phyloP scores from a whole-genome alignment of 768 basidiomycete species.

The Vararia minispora region DNA sequence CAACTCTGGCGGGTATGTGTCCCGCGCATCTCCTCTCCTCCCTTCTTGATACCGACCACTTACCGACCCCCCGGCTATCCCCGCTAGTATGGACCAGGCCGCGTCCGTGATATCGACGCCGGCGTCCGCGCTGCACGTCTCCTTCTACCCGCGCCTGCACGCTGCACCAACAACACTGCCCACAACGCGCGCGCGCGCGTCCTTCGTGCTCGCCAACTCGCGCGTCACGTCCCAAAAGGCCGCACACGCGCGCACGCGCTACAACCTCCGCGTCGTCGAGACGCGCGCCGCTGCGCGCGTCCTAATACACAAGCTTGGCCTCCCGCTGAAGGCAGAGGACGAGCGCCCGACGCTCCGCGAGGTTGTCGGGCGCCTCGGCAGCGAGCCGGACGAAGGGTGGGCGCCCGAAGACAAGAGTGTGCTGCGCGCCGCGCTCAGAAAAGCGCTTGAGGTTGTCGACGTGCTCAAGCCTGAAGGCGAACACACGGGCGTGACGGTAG shows the following conservation, averaged over 20 bases:
- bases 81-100: slow-evolving; percentile 79
- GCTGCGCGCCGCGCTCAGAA: slow-evolving; percentile 36
- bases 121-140: slow-evolving; percentile 64
- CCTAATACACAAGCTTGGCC: slow-evolving; percentile 47
- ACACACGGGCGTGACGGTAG: slow-evolving; percentile 42
- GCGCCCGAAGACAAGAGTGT: slow-evolving; percentile 32
- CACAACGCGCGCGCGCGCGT: slow-evolving; percentile 29
- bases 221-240: slow-evolving; percentile 76
- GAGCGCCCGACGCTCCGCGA: slow-evolving; percentile 57
- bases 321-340: slow-evolving; percentile 26
- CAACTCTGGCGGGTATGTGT: slow-evolving; percentile 63
- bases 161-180: slow-evolving; percentile 61
- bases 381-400: slow-evolving; percentile 30
- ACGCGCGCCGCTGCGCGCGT: slow-evolving; percentile 71
- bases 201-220: slow-evolving; percentile 76
- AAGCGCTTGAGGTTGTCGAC: slow-evolving; percentile 36
- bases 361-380: slow-evolving; percentile 47
- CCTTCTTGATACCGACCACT: not conserved
- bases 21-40: not conserved
- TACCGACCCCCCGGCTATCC: slow-evolving; percentile 6
- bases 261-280: slow-evolving; percentile 91
- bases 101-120: slow-evolving; percentile 72
- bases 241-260: slow-evolving; percentile 60
- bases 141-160: slow-evolving; percentile 66
- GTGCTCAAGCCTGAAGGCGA: slow-evolving; percentile 36